Percentiles rank a stretch among this genome's conserved stretches.
Conservation (phyloP, 148 eudicot species). For the Chenopodium formosanum region DNA sequence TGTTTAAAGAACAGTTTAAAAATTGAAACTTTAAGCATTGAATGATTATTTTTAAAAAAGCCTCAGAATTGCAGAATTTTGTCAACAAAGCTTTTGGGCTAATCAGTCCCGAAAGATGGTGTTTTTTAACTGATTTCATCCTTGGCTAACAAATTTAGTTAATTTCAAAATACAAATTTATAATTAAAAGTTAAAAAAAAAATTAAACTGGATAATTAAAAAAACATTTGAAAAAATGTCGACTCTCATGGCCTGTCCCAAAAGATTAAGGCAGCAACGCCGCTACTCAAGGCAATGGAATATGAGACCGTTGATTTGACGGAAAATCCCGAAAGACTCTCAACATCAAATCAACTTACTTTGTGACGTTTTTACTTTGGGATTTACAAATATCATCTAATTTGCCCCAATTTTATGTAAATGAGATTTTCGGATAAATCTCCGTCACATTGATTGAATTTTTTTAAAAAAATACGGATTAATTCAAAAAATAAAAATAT, state of each 20-base stretch:
- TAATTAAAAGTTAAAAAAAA: background rate
- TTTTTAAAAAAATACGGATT: background rate
- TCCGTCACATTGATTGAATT: conserved; percentile 24
- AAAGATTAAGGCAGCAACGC: conserved; percentile 40
- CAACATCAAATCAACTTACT: conserved; percentile 26
- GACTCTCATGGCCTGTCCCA: conserved; percentile 44
- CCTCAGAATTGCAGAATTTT: conserved; percentile 41
- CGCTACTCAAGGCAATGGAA: conserved; percentile 49
- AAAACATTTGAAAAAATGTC: background rate
- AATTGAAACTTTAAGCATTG: too few species aligned
- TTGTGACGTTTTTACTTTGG: conserved; percentile 41
- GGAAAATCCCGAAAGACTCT: conserved; percentile 11
- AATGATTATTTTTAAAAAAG: background rate
- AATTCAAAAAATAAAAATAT: background rate
- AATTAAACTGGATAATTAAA: background rate
- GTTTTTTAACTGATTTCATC: conserved; percentile 28
- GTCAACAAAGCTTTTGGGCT: conserved; percentile 17
- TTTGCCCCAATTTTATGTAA: conserved; percentile 39
- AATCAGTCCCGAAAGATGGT: conserved; percentile 45
- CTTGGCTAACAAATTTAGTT: background rate
- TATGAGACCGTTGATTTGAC: conserved; percentile 33
- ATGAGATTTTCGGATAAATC: conserved; percentile 43
- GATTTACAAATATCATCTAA: conserved; percentile 34
- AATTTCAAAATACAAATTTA: too few species aligned
- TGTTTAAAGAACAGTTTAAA: too few species aligned